These are phyloP conservation scores for Zygnema cylindricum DNA, from an alignment of 139 green algal species.

Conservation along the genomic window DNA sequence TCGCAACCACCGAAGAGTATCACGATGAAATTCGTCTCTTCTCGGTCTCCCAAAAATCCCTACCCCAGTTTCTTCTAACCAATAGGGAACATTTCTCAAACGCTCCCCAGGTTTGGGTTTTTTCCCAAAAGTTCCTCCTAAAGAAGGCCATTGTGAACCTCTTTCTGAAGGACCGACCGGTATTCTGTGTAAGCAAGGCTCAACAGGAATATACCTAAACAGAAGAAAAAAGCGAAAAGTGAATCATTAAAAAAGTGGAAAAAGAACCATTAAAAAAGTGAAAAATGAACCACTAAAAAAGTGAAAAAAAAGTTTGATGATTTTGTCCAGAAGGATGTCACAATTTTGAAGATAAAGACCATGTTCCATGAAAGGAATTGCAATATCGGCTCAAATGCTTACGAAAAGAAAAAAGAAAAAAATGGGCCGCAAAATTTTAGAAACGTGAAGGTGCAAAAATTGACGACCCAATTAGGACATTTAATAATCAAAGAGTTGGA, in stretches of 20 bases:
- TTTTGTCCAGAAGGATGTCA: too few species aligned
- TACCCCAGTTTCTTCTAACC: background rate
- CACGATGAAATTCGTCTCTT: slow-evolving; percentile 14
- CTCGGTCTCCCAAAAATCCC: slow-evolving; percentile 34
- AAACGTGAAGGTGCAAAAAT: too few species aligned
- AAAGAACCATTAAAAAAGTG: too few species aligned
- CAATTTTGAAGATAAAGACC: too few species aligned
- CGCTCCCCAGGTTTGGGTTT: background rate
- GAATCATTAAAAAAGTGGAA: background rate
- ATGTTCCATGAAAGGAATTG: too few species aligned
- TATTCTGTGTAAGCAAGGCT: slow-evolving; percentile 36
- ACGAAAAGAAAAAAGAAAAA: too few species aligned
- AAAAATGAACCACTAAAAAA: too few species aligned
- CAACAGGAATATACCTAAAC: slow-evolving; percentile 37
- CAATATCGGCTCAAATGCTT: too few species aligned
- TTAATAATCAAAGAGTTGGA: too few species aligned
- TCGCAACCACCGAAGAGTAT: slow-evolving; percentile 29
- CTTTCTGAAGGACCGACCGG: background rate
- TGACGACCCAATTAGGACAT: too few species aligned
- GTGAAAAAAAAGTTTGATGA: too few species aligned
- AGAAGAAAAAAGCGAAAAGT: background rate
- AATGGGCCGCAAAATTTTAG: too few species aligned
- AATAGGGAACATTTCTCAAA: slow-evolving; percentile 1
- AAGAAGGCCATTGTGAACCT: slow-evolving; percentile 32
- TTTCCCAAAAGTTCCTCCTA: background rate